Base-by-base conservation (phyloP, 768 basidiomycete genomes). In the Psilocybe sp. region DNA sequence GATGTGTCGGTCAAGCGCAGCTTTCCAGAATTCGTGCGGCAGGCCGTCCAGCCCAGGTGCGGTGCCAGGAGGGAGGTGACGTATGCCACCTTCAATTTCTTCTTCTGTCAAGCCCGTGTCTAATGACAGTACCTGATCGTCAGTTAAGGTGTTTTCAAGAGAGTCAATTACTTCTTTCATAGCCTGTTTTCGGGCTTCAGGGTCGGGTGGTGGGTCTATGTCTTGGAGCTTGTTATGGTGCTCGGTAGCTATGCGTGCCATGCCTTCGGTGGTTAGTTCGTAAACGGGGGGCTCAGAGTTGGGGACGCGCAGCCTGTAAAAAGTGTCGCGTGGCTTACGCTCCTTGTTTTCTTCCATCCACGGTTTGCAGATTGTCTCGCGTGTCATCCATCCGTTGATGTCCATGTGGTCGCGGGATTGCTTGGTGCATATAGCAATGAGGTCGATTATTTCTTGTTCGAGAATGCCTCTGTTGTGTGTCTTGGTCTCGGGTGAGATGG, bases 11-110 rank as follows among this genome's bases (percentile, higher is more conserved):
- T 48, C 35, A 1, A 19, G 11, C 6, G 62, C 50, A 0, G 33
- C 34, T 44, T 64, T 67, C 60, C 62, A 69, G 0, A 68, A 14
- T 33, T 72, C 65, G n/a, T 66, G 59, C 12, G 64, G 51, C 0
- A 67, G 42, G 0, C 66, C 56, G 40, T 71, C 60, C 4, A 65
- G 9, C 0, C 67, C 63, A 0, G 66, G 13, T 0, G 69, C 55
- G 5, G 55, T 67, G 0, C 62, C 58, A 13, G 57, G 54, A 35
- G 57, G 46, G 6, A 60, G 35, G 0, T 39, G 34, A 15, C 23
- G 50, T 20, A 67, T 37, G 0, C 57, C 58, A 3, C 16, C 13
- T 20, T 35, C 14, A 0, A 65, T 42, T 19, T 69, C 55, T 1
- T 55, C 34, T 31, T 53, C 18, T 0, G 46, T 53, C 13, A 57